Percentiles rank a stretch among this genome's conserved stretches.
These are phyloP conservation scores for Liquidambar formosana DNA, from an alignment of 164 flowering plant species.

Conservation along the genomic window DNA sequence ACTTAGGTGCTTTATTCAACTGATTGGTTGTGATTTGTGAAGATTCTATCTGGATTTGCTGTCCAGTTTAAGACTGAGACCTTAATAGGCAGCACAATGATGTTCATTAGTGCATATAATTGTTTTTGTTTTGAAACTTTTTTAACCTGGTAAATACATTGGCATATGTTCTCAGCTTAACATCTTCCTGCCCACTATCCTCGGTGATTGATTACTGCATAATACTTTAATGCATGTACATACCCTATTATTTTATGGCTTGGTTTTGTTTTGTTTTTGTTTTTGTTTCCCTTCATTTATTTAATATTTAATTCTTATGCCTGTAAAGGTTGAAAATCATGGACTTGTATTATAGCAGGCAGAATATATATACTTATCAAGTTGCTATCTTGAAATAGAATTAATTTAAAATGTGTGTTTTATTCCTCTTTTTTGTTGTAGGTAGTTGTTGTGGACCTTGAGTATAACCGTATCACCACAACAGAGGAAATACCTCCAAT, in stretches of 20 bases:
- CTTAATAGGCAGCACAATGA: background rate
- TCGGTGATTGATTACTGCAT: too few species aligned
- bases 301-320: too few species aligned
- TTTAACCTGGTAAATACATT: background rate
- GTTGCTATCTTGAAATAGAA: background rate
- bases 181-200: too few species aligned
- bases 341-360: too few species aligned
- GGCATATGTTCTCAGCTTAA: background rate
- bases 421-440: conserved; percentile 30
- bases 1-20: background rate
- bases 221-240: too few species aligned
- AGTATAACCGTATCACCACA: conserved; percentile 72
- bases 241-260: too few species aligned
- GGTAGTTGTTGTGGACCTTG: conserved; percentile 98
- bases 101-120: background rate
- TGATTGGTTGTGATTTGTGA: too few species aligned
- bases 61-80: background rate
- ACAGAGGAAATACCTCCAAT: conserved; percentile 95
- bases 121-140: background rate
- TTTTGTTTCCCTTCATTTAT: too few species aligned
- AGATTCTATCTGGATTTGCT: background rate
- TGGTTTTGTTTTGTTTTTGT: too few species aligned
- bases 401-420: background rate
- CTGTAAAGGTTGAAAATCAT: too few species aligned
- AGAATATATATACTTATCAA: background rate